Percentiles rank a stretch among this genome's conserved stretches.
Conservation (phyloP, 1,284 basidiomycete species). For the Puccinia horiana region DNA sequence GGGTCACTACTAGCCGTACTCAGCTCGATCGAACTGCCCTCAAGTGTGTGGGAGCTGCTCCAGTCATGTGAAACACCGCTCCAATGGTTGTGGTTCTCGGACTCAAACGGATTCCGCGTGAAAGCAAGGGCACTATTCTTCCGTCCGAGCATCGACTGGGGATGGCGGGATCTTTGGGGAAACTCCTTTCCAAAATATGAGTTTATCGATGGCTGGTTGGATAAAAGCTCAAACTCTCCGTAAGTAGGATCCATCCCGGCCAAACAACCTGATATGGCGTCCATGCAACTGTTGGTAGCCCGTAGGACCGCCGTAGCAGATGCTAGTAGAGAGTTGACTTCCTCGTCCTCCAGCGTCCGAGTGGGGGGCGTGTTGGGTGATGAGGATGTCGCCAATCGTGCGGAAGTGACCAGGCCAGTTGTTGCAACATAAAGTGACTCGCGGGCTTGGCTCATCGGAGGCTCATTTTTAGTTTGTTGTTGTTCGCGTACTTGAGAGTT, state of each 20-base stretch:
- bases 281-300: constrained; percentile 82
- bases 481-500: constrained; percentile 55
- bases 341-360: constrained; percentile 69
- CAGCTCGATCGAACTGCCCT: not conserved
- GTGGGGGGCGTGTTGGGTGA: constrained; percentile 52
- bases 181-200: not conserved
- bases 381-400: constrained; percentile 64
- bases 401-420: constrained; percentile 81
- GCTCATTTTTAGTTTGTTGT: not conserved
- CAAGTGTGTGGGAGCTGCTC: not conserved
- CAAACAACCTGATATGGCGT: constrained; percentile 67
- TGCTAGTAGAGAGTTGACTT: constrained; percentile 70
- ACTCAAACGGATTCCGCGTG: not conserved
- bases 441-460: constrained; percentile 40
- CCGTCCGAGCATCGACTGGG: constrained; percentile 37
- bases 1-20: not conserved
- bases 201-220: not conserved
- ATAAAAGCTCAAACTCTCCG: constrained; percentile 19
- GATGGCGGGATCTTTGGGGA: constrained; percentile 8
- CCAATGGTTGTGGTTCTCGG: not conserved
- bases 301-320: constrained; percentile 83
- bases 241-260: not conserved
- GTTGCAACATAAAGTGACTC: constrained; percentile 82
- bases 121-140: constrained; percentile 20
- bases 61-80: constrained; percentile 7